phyloP scores from a whole-genome alignment of 2,329 filamentous ascomycete species.

The Penicillium sp. region DNA sequence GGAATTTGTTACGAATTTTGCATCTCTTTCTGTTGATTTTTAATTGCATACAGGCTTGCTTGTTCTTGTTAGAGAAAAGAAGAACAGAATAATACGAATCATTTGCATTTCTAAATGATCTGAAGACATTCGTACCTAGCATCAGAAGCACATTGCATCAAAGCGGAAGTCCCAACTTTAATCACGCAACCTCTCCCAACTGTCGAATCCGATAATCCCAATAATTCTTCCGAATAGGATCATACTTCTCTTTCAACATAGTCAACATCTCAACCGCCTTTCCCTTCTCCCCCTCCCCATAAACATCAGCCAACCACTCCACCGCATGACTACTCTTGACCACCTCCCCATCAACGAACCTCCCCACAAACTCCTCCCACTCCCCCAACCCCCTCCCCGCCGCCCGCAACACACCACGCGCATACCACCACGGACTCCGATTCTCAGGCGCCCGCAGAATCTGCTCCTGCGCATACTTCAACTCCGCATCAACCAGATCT shows the following conservation, averaged over 20 bases:
- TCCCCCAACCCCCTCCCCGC: constrained; percentile 54
- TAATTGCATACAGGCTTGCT: constrained; percentile 11
- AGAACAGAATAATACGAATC: constrained; percentile 6
- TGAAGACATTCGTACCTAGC: not conserved
- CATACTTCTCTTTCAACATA: constrained; percentile 80
- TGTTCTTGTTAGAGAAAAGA: constrained; percentile 1
- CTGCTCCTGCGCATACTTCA: constrained; percentile 71
- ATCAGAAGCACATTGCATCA: not conserved
- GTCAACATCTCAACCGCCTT: constrained; percentile 70
- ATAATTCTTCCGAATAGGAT: constrained; percentile 87
- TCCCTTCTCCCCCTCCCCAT: constrained; percentile 42
- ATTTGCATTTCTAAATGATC: not conserved
- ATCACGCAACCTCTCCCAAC: constrained; percentile 16
- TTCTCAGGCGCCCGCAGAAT: constrained; percentile 86
- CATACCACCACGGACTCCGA: constrained; percentile 90
- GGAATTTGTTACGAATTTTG: not conserved
- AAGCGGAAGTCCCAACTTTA: not conserved
- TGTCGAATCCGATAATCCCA: constrained; percentile 75
- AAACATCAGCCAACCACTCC: constrained; percentile 52
- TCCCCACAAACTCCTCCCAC: constrained; percentile 56
- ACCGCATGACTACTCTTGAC: constrained; percentile 64
- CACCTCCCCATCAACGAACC: constrained; percentile 52
- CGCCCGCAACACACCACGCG: constrained; percentile 73
- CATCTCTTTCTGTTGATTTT: not conserved
- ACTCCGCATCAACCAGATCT: constrained; percentile 70